These are phyloP conservation scores for Cytospora leucostoma DNA, from an alignment of 2,329 filamentous ascomycete genomes.

Conservation along the genomic window DNA sequence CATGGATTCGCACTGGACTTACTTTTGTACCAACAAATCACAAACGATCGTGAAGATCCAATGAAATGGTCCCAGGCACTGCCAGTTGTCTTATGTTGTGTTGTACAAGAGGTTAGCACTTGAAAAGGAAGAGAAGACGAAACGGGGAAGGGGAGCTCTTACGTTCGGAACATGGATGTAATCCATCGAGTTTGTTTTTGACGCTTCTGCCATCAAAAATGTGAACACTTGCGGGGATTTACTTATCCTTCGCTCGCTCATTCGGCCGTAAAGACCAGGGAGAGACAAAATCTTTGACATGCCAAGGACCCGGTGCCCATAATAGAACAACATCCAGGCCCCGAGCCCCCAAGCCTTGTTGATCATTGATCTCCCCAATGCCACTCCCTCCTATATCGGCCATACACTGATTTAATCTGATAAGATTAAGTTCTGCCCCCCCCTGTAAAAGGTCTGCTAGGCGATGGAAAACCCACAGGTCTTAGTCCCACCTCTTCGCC, in stretches of 20 bases:
- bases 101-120: neutral
- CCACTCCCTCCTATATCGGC: slow-evolving; percentile 11
- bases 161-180: slow-evolving; percentile 6
- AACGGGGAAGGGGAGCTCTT: neutral
- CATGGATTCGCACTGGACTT: neutral
- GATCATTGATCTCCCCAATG: slow-evolving; percentile 11
- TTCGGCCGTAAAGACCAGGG: neutral
- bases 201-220: slow-evolving; percentile 2
- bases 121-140: neutral
- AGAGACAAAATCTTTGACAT: slow-evolving; percentile 8
- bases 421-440: slow-evolving; percentile 17
- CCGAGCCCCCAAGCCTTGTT: slow-evolving; percentile 18
- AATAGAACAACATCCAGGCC: slow-evolving; percentile 11
- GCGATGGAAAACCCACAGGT: slow-evolving; percentile 8
- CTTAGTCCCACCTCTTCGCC: slow-evolving; percentile 9
- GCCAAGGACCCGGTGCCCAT: slow-evolving; percentile 14
- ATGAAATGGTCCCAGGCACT: neutral
- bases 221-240: neutral
- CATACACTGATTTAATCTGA: slow-evolving; percentile 17
- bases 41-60: neutral
- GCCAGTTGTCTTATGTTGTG: neutral
- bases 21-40: neutral
- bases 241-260: slow-evolving; percentile 5
- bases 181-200: slow-evolving; percentile 8
- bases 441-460: slow-evolving; percentile 10